These are phyloP conservation scores for Trichoderma atrobrunneum DNA, from an alignment of 2,329 filamentous ascomycete species.

Conservation along the genomic window DNA sequence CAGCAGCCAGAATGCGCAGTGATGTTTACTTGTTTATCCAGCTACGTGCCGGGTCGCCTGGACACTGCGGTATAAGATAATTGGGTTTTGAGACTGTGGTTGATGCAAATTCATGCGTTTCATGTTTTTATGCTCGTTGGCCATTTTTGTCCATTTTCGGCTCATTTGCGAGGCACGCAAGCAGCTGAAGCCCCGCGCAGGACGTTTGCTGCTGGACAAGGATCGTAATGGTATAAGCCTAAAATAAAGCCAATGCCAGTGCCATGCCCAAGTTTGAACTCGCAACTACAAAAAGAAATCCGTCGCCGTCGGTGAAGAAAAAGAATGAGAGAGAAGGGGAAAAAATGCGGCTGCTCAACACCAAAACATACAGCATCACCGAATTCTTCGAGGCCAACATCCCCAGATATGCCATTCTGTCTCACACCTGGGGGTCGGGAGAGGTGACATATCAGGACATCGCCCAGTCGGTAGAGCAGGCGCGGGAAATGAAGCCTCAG, in stretches of 20 bases:
- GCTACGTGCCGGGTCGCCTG: neutral
- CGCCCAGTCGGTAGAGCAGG: neutral
- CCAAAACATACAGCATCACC: neutral
- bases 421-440: neutral
- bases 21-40: neutral
- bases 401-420: constrained; percentile 10
- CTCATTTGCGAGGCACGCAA: neutral
- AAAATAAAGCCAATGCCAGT: neutral
- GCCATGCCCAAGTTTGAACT: neutral
- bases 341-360: constrained; percentile 13
- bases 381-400: neutral
- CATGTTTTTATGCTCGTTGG: neutral
- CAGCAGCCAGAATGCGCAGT: neutral
- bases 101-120: neutral
- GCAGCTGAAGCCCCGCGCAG: neutral
- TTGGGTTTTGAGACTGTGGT: neutral
- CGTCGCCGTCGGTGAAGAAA: neutral
- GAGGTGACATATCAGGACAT: neutral
- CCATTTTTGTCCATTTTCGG: neutral
- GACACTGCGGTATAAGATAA: neutral
- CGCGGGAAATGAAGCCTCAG: neutral
- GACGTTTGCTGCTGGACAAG: neutral
- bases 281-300: neutral
- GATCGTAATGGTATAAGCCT: neutral
- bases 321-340: too few species aligned